phyloP scores from a whole-genome alignment of 805 yeast genomes.

The Peterozyma toletana region DNA sequence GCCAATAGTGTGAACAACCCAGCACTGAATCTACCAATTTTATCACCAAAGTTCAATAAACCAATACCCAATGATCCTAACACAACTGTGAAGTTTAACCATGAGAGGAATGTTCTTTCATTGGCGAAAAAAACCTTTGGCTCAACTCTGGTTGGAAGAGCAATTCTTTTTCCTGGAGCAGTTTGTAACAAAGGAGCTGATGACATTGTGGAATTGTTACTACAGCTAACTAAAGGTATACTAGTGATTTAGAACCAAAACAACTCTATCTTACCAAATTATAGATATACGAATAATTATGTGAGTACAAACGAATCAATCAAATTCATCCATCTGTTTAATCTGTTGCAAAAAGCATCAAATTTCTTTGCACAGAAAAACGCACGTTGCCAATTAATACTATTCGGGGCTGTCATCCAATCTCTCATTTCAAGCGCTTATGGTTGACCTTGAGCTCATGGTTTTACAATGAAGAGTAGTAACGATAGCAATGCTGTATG shows the following conservation, averaged over 20 bases:
- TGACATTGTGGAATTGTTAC: conserved; percentile 35
- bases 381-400: too few relatives aligned
- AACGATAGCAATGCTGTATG: too few relatives aligned
- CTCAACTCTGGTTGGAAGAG: conserved; percentile 95
- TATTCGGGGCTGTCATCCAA: too few relatives aligned
- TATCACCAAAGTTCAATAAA: conserved; percentile 91
- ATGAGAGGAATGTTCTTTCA: conserved; percentile 95
- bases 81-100: conserved; percentile 98
- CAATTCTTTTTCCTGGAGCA: conserved; percentile 85
- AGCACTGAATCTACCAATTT: conserved; percentile 86
- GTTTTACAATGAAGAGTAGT: too few relatives aligned
- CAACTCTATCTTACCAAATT: background rate
- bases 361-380: too few relatives aligned
- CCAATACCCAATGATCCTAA: conserved; percentile 97
- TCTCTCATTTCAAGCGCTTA: too few relatives aligned
- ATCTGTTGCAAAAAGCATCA: too few relatives aligned
- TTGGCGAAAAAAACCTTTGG: conserved; percentile 99
- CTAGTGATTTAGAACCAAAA: background rate
- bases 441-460: too few relatives aligned
- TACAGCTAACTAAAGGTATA: background rate
- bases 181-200: conserved; percentile 68
- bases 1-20: conserved; percentile 92
- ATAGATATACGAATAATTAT: too few relatives aligned
- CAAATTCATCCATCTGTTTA: too few relatives aligned
- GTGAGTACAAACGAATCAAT: too few relatives aligned